These are phyloP conservation scores for Aspergillus baeticus DNA, from an alignment of 495 filamentous ascomycete species.

Conservation along the genomic window DNA sequence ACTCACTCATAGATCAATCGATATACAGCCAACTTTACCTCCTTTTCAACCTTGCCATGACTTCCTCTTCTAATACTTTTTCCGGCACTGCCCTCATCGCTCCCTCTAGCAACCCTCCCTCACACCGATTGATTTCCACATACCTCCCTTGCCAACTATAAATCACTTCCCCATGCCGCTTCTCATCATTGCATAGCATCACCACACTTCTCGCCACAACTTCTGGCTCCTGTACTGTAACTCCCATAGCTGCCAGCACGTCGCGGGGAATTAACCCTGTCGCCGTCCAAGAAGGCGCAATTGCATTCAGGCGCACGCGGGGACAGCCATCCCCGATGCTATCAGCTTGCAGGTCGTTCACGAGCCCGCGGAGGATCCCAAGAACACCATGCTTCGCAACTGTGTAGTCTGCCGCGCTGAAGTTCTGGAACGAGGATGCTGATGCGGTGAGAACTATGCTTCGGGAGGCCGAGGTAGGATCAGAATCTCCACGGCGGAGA, in stretches of 20 bases:
- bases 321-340: not conserved
- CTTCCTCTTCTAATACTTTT: slow-evolving; percentile 14
- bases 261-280: slow-evolving; percentile 29
- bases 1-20: too few species aligned
- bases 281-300: slow-evolving; percentile 44
- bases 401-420: slow-evolving; percentile 36
- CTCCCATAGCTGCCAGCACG: slow-evolving; percentile 23
- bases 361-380: slow-evolving; percentile 33
- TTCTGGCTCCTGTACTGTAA: slow-evolving; percentile 28
- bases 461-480: not conserved
- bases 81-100: slow-evolving; percentile 13
- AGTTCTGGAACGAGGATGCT: slow-evolving; percentile 36
- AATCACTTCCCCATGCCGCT: slow-evolving; percentile 36
- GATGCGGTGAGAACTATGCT: slow-evolving; percentile 42
- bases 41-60: slow-evolving; percentile 15
- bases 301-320: slow-evolving; percentile 37
- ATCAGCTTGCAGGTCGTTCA: slow-evolving; percentile 5
- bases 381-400: slow-evolving; percentile 41
- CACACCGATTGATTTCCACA: slow-evolving; percentile 36
- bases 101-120: slow-evolving; percentile 24
- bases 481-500: slow-evolving; percentile 17
- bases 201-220: slow-evolving; percentile 40
- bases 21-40: too few species aligned
- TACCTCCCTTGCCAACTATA: slow-evolving; percentile 39
- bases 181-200: slow-evolving; percentile 32